phyloP scores from a whole-genome alignment of 2,329 filamentous ascomycete species.

The Alternaria triticimaculans region DNA sequence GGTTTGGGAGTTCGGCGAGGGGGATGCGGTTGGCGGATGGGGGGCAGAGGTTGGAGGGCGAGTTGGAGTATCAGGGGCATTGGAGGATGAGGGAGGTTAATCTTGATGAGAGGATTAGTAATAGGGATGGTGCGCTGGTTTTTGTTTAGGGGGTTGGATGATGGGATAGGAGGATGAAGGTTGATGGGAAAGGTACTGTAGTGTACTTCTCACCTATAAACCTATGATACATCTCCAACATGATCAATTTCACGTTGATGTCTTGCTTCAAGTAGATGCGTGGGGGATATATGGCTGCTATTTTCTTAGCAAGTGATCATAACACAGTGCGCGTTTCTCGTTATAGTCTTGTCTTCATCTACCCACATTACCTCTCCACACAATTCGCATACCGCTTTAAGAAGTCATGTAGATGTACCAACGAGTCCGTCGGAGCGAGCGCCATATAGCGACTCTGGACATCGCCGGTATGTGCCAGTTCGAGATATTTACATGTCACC shows the following conservation, averaged over 20 bases:
- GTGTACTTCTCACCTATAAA: background rate
- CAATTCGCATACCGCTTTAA: background rate
- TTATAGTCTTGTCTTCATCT: too few relatives aligned
- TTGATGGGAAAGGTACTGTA: background rate
- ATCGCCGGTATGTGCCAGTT: background rate
- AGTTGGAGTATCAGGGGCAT: conserved; percentile 21
- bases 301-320: too few relatives aligned
- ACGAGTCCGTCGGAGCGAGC: conserved; percentile 10
- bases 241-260: background rate
- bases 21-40: conserved; percentile 29
- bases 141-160: conserved; percentile 16
- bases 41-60: conserved; percentile 31
- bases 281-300: too few relatives aligned
- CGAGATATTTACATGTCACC: conserved; percentile 16
- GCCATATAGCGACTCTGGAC: conserved; percentile 8
- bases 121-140: conserved; percentile 31
- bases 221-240: background rate
- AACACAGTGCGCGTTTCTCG: background rate
- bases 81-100: conserved; percentile 30
- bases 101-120: conserved; percentile 35
- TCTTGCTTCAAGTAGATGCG: too few relatives aligned
- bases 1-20: conserved; percentile 29
- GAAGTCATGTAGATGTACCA: conserved; percentile 13
- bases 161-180: background rate
- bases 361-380: background rate